A percentile compares a stretch with the other conserved stretches of the same genome.
phyloP scores from a whole-genome alignment of 2,329 filamentous ascomycete species.

The Phialophora macrospora region DNA sequence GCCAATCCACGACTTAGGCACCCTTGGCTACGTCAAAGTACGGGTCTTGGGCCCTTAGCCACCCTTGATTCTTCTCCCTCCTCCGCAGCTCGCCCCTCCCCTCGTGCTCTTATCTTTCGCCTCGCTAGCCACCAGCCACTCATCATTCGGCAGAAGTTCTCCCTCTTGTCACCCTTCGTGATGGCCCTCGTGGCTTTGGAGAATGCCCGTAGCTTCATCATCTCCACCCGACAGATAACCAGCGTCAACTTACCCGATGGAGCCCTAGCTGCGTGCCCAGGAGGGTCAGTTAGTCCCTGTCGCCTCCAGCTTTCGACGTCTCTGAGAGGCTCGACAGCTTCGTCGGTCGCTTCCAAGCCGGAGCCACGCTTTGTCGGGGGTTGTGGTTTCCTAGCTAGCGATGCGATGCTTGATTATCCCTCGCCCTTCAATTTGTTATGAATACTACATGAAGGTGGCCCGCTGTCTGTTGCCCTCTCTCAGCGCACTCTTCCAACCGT shows the following conservation, averaged over 20 bases:
- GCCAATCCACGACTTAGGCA: constrained; percentile 5
- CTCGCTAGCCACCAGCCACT: constrained; percentile 30
- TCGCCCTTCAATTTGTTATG: constrained; percentile 18
- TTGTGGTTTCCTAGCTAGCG: constrained; percentile 20
- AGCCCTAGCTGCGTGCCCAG: constrained; percentile 13
- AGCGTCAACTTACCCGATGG: constrained; percentile 30
- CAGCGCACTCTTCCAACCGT: not conserved
- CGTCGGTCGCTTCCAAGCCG: not conserved
- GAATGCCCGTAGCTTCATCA: constrained; percentile 6
- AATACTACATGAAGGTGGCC: constrained; percentile 13
- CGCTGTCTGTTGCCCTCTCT: not conserved
- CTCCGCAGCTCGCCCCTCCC: not conserved
- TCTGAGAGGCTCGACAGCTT: constrained; percentile 14
- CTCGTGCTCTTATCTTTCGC: constrained; percentile 32
- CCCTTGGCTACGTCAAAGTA: constrained; percentile 2
- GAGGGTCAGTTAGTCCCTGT: constrained; percentile 7
- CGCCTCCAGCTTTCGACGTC: constrained; percentile 7
- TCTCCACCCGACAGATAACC: constrained; percentile 24
- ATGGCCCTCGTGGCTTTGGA: constrained; percentile 17
- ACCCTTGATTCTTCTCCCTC: not conserved
- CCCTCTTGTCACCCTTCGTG: constrained; percentile 8
- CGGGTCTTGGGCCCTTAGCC: not conserved
- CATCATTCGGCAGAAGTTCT: constrained; percentile 13
- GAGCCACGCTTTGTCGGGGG: constrained; percentile 6
- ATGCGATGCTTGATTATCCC: constrained; percentile 22